Percentiles rank a stretch among this genome's conserved stretches.
Conservation (phyloP, 345 rosid species). For the Eucalyptus pumila region DNA sequence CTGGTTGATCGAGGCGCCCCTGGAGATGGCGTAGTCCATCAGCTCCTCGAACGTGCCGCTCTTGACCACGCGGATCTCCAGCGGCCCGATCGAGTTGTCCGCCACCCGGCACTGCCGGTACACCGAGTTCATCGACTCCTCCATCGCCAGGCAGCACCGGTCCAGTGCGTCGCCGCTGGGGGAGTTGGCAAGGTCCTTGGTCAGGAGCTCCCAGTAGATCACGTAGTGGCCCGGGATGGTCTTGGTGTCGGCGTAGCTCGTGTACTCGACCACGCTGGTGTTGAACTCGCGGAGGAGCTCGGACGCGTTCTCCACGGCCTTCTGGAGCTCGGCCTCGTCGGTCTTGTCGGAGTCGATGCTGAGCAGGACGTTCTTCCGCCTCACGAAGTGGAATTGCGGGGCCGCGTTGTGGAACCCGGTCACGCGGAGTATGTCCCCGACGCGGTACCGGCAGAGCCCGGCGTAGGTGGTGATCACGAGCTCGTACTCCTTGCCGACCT, state of each 20-base stretch:
- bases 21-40: constrained; percentile 92
- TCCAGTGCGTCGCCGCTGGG: constrained; percentile 32
- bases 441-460: constrained; percentile 77
- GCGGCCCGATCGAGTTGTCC: constrained; percentile 68
- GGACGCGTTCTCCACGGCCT: constrained; percentile 66
- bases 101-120: constrained; percentile 84
- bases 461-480: constrained; percentile 86
- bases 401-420: constrained; percentile 86
- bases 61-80: constrained; percentile 73
- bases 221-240: constrained; percentile 92
- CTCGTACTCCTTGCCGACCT: constrained; percentile 83
- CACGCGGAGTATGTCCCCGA: constrained; percentile 89
- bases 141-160: constrained; percentile 79
- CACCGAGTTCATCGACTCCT: constrained; percentile 82
- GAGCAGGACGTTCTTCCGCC: constrained; percentile 79
- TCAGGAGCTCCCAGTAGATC: constrained; percentile 70
- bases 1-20: constrained; percentile 95
- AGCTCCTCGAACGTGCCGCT: constrained; percentile 93
- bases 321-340: constrained; percentile 83
- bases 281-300: constrained; percentile 24
- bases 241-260: constrained; percentile 72
- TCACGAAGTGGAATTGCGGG: constrained; percentile 77
- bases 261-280: constrained; percentile 80
- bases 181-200: constrained; percentile 29
- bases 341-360: constrained; percentile 93